A percentile compares a stretch with the other conserved stretches of the same genome.
Conservation (phyloP, 2,329 filamentous ascomycete genomes). For the Apiospora hydei region DNA sequence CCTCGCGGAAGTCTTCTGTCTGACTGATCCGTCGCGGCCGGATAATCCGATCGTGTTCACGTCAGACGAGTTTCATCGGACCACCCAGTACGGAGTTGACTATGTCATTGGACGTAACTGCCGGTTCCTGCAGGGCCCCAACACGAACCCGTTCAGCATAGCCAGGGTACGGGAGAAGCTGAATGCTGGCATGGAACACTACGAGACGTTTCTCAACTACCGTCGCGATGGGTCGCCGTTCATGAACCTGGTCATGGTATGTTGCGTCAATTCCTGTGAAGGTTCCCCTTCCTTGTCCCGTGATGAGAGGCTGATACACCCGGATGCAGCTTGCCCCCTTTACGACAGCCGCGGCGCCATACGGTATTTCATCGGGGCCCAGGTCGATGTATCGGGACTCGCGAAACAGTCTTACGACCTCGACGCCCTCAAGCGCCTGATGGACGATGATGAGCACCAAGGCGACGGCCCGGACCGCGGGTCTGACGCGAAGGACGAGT, state of each 20-base stretch:
- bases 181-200: slow-evolving; percentile 69
- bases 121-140: slow-evolving; percentile 78
- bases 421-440: slow-evolving; percentile 63
- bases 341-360: slow-evolving; percentile 72
- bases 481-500: slow-evolving; percentile 60
- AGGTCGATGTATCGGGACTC: slow-evolving; percentile 74
- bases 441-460: slow-evolving; percentile 36
- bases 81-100: slow-evolving; percentile 76
- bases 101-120: slow-evolving; percentile 80
- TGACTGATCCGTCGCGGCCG: slow-evolving; percentile 74
- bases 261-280: not conserved
- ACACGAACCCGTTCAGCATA: slow-evolving; percentile 69
- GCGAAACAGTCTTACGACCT: slow-evolving; percentile 72
- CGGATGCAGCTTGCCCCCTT: slow-evolving; percentile 55
- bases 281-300: no score
- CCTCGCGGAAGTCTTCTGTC: slow-evolving; percentile 77
- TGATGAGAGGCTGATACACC: no score
- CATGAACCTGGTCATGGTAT: slow-evolving; percentile 77
- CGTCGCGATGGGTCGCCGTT: slow-evolving; percentile 77
- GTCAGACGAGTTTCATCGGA: slow-evolving; percentile 77
- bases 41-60: slow-evolving; percentile 82
- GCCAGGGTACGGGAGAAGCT: slow-evolving; percentile 68
- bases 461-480: slow-evolving; percentile 37
- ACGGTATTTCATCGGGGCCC: slow-evolving; percentile 73
- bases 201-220: slow-evolving; percentile 79